These are phyloP conservation scores for Xylariaceae sp. DNA, from an alignment of 2,329 filamentous ascomycete species.

Conservation along the genomic window DNA sequence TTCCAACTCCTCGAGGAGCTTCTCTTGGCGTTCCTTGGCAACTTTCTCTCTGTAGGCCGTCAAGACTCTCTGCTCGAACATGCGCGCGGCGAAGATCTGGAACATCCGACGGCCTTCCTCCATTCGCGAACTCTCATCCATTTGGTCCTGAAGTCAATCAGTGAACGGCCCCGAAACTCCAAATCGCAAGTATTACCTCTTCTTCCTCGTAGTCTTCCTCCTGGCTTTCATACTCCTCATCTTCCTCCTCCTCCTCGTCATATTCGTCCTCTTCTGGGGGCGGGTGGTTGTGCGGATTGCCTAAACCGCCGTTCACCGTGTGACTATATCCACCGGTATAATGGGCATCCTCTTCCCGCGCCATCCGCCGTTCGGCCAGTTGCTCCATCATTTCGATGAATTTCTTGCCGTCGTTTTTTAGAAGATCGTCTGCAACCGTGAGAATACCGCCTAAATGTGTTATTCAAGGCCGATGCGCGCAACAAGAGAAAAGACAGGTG, in stretches of 20 bases:
- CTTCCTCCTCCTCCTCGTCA: constrained; percentile 61
- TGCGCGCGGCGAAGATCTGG: constrained; percentile 96
- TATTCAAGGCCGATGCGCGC: constrained; percentile 26
- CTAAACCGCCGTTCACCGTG: constrained; percentile 58
- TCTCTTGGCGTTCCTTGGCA: constrained; percentile 84
- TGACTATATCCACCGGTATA: constrained; percentile 59
- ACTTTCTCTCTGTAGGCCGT: constrained; percentile 98
- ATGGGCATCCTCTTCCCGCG: constrained; percentile 82
- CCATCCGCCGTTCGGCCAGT: constrained; percentile 94
- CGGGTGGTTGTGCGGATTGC: constrained; percentile 65
- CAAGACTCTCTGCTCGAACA: constrained; percentile 97
- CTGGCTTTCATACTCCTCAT: constrained; percentile 61
- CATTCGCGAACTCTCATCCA: constrained; percentile 99
- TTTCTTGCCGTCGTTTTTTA: constrained; percentile 98
- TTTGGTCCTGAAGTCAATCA: constrained; percentile 68
- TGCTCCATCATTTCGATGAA: constrained; percentile 99
- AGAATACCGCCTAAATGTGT: constrained; percentile 81
- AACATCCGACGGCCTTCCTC: constrained; percentile 98
- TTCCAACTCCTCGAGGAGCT: constrained; percentile 85
- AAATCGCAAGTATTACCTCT: constrained; percentile 51
- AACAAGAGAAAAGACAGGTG: constrained; percentile 16
- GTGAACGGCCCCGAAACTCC: constrained; percentile 9
- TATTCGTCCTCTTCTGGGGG: constrained; percentile 75
- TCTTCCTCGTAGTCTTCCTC: constrained; percentile 74
- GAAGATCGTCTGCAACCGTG: constrained; percentile 94